These are phyloP conservation scores for Paecilomyces formosus DNA, from an alignment of 2,329 filamentous ascomycete genomes.

Conservation along the genomic window DNA sequence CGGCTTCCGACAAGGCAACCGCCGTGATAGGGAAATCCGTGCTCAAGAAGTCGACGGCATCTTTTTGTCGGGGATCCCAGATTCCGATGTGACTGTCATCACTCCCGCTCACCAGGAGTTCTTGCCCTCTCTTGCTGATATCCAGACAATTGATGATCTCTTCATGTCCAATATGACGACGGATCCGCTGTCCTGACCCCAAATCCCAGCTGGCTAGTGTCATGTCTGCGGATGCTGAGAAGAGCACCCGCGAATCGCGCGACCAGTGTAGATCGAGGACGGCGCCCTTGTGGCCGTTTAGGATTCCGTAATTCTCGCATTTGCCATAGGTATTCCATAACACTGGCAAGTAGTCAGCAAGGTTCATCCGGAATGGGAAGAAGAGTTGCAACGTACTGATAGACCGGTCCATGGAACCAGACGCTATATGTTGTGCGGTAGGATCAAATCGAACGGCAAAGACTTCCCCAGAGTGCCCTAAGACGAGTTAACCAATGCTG, in stretches of 20 bases:
- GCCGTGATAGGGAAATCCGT: constrained; percentile 91
- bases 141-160: constrained; percentile 93
- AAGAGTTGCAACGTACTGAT: constrained; percentile 56
- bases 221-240: constrained; percentile 88
- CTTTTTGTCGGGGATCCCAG: constrained; percentile 90
- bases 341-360: constrained; percentile 45
- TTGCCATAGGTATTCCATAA: constrained; percentile 89
- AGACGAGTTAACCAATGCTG: neutral
- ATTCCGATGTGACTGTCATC: constrained; percentile 92
- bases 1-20: constrained; percentile 83
- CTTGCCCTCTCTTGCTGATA: constrained; percentile 81
- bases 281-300: constrained; percentile 85
- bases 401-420: constrained; percentile 87
- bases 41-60: constrained; percentile 78
- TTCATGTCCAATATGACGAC: constrained; percentile 85
- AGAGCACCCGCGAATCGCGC: constrained; percentile 82
- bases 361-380: neutral
- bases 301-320: constrained; percentile 87
- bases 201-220: constrained; percentile 92
- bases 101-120: constrained; percentile 81
- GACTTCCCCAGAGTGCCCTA: constrained; percentile 68
- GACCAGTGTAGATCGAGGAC: constrained; percentile 94
- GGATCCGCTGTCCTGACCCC: constrained; percentile 84
- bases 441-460: constrained; percentile 88
- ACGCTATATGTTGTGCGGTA: constrained; percentile 80